phyloP scores from a whole-genome alignment of 345 rosid species.

The Mallotus nudiflorus region DNA sequence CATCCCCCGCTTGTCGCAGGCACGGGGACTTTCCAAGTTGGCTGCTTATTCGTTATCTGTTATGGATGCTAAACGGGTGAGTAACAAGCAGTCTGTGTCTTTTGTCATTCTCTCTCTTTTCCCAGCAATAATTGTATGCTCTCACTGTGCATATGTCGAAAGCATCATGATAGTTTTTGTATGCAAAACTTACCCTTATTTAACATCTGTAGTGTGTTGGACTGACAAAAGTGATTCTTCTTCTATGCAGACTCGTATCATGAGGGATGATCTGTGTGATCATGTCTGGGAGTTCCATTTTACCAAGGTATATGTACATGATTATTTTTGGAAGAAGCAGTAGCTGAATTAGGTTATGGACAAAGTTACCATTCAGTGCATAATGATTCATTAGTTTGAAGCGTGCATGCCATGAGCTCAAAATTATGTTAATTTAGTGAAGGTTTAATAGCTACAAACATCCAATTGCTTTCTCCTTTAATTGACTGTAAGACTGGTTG shows the following conservation, averaged over 20 bases:
- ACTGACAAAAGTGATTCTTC: neutral
- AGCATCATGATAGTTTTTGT: neutral
- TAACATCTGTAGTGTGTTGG: neutral
- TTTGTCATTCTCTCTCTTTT: neutral
- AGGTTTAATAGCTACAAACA: neutral
- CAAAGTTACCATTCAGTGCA: neutral
- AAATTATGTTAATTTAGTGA: neutral
- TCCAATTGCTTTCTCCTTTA: neutral
- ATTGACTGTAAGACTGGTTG: neutral
- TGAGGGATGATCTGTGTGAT: slow-evolving; percentile 57
- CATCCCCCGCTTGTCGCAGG: slow-evolving; percentile 50
- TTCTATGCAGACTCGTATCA: slow-evolving; percentile 47
- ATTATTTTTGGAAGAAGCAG: neutral
- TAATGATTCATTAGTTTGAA: slow-evolving; percentile 7
- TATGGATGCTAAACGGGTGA: slow-evolving; percentile 54
- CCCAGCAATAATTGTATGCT: no score
- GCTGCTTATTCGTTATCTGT: slow-evolving; percentile 57
- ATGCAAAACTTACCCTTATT: neutral
- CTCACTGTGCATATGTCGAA: neutral
- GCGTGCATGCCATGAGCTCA: slow-evolving; percentile 1
- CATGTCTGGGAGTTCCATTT: slow-evolving; percentile 67
- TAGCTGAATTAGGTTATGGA: neutral
- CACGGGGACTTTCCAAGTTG: slow-evolving; percentile 50
- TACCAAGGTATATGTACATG: slow-evolving; percentile 35
- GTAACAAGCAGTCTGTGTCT: slow-evolving; percentile 10